These are phyloP conservation scores for Quercus aquifolioides DNA, from an alignment of 306 rosid genomes.

Conservation along the genomic window DNA sequence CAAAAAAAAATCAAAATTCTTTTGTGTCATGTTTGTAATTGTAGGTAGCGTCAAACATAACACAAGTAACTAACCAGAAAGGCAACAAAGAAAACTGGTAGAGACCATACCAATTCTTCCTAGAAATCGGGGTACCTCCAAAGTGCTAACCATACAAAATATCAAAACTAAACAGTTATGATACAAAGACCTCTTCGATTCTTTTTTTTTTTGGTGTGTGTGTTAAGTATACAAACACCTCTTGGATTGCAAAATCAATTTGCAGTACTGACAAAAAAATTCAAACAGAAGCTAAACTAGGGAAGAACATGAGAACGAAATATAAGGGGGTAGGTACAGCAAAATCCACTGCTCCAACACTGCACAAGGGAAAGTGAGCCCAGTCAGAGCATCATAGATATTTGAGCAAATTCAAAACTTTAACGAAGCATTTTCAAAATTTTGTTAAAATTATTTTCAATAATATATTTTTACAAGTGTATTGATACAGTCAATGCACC, in stretches of 20 bases:
- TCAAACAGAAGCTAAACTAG: conserved; percentile 5
- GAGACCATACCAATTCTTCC: too few species aligned
- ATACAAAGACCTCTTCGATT: background rate
- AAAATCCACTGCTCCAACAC: conserved; percentile 98
- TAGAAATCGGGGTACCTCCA: too few species aligned
- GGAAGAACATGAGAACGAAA: conserved; percentile 73
- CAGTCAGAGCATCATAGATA: background rate
- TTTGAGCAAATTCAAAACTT: background rate
- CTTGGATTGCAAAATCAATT: background rate
- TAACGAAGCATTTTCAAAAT: background rate
- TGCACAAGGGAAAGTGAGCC: conserved; percentile 31
- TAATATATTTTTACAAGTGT: background rate
- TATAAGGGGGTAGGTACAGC: conserved; percentile 89
- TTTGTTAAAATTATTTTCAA: background rate
- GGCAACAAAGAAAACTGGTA: too few species aligned
- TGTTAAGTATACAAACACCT: background rate
- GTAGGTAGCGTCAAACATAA: too few species aligned
- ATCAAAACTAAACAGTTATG: too few species aligned
- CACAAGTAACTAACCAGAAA: too few species aligned
- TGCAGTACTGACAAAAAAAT: background rate
- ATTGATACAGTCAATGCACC: background rate
- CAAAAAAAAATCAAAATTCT: too few species aligned
- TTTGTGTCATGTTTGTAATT: too few species aligned
- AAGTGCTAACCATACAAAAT: too few species aligned
- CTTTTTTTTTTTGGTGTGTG: too few species aligned